Percentiles rank a stretch among this genome's conserved stretches.
These are phyloP conservation scores for Leccinum angustisporum DNA, from an alignment of 1,284 basidiomycete genomes.

Conservation along the genomic window DNA sequence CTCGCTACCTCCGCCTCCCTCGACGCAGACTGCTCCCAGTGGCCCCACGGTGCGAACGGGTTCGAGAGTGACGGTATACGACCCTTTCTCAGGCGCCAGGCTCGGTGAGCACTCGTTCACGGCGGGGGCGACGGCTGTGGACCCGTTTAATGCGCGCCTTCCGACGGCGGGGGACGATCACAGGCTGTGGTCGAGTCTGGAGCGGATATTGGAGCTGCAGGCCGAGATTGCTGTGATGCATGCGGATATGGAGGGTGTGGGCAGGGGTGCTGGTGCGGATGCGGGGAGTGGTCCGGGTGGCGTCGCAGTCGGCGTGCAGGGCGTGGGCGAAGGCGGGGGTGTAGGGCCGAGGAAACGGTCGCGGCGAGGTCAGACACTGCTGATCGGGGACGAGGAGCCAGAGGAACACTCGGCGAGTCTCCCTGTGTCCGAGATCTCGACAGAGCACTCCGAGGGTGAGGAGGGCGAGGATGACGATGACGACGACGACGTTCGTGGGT, in stretches of 20 bases:
- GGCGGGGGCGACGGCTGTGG: background rate
- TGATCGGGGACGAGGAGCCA: constrained; percentile 24
- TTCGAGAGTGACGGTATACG: constrained; percentile 23
- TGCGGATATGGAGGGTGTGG: constrained; percentile 63
- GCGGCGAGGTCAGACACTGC: constrained; percentile 22
- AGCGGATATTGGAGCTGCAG: constrained; percentile 64
- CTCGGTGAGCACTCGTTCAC: constrained; percentile 23
- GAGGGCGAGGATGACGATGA: constrained; percentile 31
- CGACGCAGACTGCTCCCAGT: background rate
- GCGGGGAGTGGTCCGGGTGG: background rate
- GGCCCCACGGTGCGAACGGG: background rate
- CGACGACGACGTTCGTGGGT: constrained; percentile 39
- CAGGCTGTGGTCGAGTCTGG: constrained; percentile 64
- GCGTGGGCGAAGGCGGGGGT: constrained; percentile 4
- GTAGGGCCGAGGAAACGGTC: background rate
- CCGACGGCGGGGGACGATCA: constrained; percentile 31
- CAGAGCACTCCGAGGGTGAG: constrained; percentile 29
- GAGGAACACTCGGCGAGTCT: constrained; percentile 17
- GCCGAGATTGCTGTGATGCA: constrained; percentile 70
- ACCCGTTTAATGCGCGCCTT: background rate
- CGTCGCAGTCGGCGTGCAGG: background rate
- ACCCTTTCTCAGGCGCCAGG: constrained; percentile 27
- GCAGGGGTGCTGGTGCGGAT: too few relatives aligned
- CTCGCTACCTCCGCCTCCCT: background rate
- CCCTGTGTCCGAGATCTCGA: constrained; percentile 24